Percentiles rank a stretch among this genome's conserved stretches.
These are phyloP conservation scores for Starmerella stellata DNA, from an alignment of 805 yeast genomes.

Conservation along the genomic window DNA sequence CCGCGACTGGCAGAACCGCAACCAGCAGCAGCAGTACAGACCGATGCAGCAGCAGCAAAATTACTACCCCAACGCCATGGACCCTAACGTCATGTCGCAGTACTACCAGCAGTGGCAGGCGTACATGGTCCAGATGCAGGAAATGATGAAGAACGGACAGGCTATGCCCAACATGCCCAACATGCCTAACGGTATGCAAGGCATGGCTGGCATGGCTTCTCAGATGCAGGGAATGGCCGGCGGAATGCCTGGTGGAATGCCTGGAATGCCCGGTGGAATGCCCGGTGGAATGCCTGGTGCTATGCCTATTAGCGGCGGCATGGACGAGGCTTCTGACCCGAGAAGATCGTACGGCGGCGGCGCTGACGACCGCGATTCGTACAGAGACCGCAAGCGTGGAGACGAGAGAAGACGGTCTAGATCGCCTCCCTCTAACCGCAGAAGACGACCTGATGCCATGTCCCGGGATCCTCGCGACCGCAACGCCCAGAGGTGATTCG, in stretches of 20 bases:
- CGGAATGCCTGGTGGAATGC: conserved; percentile 9
- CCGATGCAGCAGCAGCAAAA: conserved; percentile 7
- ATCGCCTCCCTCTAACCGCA: conserved; percentile 16
- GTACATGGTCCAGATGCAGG: conserved; percentile 26
- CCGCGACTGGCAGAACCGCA: conserved; percentile 16
- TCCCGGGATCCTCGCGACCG: conserved; percentile 17
- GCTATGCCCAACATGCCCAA: conserved; percentile 15
- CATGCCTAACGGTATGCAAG: conserved; percentile 13
- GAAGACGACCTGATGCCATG: conserved; percentile 12
- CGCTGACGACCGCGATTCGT: conserved; percentile 15
- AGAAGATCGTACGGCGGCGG: conserved; percentile 2
- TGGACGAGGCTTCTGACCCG: background rate
- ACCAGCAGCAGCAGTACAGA: conserved; percentile 4
- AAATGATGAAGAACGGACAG: conserved; percentile 20
- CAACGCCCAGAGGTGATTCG: conserved; percentile 10
- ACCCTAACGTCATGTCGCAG: conserved; percentile 28
- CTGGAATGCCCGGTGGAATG: conserved; percentile 5
- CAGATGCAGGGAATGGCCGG: conserved; percentile 4
- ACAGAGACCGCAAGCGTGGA: conserved; percentile 17
- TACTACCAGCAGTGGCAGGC: conserved; percentile 28
- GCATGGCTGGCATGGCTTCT: conserved; percentile 2
- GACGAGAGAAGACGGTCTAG: conserved; percentile 19
- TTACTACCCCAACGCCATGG: conserved; percentile 22
- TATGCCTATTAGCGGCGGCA: background rate
- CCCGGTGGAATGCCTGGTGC: conserved; percentile 2